Evolutionary conservation across 257 asterid genomes (phyloP).

Genomic region (Solanum sitiens): DNA sequence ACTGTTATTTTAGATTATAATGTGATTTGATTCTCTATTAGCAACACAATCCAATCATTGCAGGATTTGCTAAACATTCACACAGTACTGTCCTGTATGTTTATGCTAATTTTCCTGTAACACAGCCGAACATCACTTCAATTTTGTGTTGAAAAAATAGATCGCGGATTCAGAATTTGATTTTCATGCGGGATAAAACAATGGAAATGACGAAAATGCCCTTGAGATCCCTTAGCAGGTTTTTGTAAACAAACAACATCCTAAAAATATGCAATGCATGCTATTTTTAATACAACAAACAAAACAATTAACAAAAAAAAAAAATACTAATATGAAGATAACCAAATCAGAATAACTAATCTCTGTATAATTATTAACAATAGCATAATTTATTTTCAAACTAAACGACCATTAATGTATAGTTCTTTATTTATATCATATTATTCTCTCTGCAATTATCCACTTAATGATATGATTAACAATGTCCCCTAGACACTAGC

Average conservation of each 20-base stretch:
- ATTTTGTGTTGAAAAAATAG: not conserved
- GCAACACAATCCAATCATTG: constrained; percentile 23
- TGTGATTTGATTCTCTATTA: constrained; percentile 30
- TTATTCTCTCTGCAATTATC: not conserved
- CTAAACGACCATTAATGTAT: not conserved
- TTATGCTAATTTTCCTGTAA: not conserved
- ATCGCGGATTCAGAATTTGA: not conserved
- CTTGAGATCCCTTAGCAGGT: not conserved
- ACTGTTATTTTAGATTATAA: constrained; percentile 2
- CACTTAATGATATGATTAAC: not conserved
- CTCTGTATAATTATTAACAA: not conserved
- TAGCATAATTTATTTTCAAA: not conserved
- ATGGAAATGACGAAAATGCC: not conserved
- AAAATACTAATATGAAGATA: not conserved
- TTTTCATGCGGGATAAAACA: not conserved
- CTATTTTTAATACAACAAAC: not conserved
- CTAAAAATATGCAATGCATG: not conserved
- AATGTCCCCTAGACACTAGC: not conserved
- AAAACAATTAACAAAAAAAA: not conserved
- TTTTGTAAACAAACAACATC: not conserved
- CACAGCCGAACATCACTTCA: not conserved
- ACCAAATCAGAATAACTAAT: not conserved
- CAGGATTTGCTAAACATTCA: constrained; percentile 16
- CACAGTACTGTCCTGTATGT: not conserved
- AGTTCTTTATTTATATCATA: not conserved